Conservation (phyloP, 2,329 filamentous ascomycete species). For the Parafenestella ontariensis region DNA sequence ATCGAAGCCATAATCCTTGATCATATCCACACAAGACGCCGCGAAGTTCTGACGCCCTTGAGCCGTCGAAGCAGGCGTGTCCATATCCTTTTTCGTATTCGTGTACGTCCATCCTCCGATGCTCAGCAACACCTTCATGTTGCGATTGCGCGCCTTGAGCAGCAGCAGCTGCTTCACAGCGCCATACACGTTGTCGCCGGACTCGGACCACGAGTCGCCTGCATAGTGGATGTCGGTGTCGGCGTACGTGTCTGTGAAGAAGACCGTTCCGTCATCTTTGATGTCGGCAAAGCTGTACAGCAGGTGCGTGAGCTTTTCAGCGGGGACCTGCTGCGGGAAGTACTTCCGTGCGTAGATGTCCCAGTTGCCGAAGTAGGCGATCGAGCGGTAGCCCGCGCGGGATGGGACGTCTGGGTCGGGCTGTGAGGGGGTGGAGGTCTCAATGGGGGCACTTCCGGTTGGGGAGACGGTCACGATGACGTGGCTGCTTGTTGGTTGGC, state of each 20-base stretch:
- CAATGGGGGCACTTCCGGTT: background rate
- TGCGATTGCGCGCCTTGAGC: slow-evolving; percentile 77
- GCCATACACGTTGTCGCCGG: slow-evolving; percentile 77
- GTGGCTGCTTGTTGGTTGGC: background rate
- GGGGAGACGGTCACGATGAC: background rate
- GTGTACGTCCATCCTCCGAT: slow-evolving; percentile 86
- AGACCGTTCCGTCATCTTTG: slow-evolving; percentile 75
- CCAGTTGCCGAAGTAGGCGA: slow-evolving; percentile 80
- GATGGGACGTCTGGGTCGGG: background rate
- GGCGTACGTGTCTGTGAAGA: slow-evolving; percentile 37
- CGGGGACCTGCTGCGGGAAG: slow-evolving; percentile 82
- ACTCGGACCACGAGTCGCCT: slow-evolving; percentile 68
- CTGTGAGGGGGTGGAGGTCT: background rate
- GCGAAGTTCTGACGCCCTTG: slow-evolving; percentile 72
- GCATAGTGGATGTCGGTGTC: slow-evolving; percentile 63
- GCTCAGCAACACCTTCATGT: slow-evolving; percentile 80
- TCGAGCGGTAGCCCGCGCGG: slow-evolving; percentile 18
- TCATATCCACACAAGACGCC: slow-evolving; percentile 72
- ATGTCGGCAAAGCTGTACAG: slow-evolving; percentile 94
- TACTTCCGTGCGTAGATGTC: slow-evolving; percentile 88
- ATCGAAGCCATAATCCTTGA: slow-evolving; percentile 80
- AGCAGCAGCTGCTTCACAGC: slow-evolving; percentile 78
- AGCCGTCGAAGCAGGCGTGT: slow-evolving; percentile 68
- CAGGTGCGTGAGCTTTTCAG: slow-evolving; percentile 82
- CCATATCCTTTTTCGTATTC: slow-evolving; percentile 68